phyloP scores from a whole-genome alignment of 805 yeast species.

The Wickerhamiella azymoides region DNA sequence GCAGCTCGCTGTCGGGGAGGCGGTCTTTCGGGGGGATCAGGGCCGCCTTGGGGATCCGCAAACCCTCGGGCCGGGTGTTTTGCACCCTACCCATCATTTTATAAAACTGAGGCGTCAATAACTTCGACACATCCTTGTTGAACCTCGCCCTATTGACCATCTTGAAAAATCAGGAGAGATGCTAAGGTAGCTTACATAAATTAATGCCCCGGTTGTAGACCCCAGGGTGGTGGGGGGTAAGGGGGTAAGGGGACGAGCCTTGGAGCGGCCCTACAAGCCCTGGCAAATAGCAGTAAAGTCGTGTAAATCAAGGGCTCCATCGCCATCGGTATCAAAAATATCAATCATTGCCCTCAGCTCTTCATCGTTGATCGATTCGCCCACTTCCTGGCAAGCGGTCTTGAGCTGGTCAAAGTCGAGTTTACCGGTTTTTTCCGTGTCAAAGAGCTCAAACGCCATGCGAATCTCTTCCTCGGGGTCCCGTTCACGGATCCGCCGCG shows the following conservation, averaged over 20 bases:
- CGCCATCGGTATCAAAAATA: conserved; percentile 91
- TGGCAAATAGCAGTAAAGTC: conserved; percentile 23
- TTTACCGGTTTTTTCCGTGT: conserved; percentile 79
- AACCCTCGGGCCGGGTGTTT: conserved; percentile 16
- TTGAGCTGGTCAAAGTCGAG: conserved; percentile 62
- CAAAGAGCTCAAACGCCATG: conserved; percentile 91
- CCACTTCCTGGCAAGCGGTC: conserved; percentile 82
- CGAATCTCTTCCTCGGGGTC: conserved; percentile 88
- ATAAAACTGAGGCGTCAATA: conserved; percentile 19
- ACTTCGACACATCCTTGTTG: conserved; percentile 6
- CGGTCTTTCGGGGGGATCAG: conserved; percentile 13
- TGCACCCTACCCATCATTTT: conserved; percentile 12
- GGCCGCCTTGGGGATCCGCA: conserved; percentile 15
- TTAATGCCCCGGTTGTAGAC: not conserved
- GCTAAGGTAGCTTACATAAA: not conserved
- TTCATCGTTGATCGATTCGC: conserved; percentile 83
- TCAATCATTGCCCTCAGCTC: conserved; percentile 95
- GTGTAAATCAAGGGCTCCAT: conserved; percentile 54
- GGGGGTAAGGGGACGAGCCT: too few relatives aligned
- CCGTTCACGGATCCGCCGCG: conserved; percentile 66
- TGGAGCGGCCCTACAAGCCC: not conserved
- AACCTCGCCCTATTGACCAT: not conserved
- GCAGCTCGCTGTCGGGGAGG: conserved; percentile 16
- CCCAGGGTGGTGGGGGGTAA: not conserved
- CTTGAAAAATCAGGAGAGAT: not conserved